Conservation (phyloP, 1,139 yeast species). For the Petasospora rhodanensis region DNA sequence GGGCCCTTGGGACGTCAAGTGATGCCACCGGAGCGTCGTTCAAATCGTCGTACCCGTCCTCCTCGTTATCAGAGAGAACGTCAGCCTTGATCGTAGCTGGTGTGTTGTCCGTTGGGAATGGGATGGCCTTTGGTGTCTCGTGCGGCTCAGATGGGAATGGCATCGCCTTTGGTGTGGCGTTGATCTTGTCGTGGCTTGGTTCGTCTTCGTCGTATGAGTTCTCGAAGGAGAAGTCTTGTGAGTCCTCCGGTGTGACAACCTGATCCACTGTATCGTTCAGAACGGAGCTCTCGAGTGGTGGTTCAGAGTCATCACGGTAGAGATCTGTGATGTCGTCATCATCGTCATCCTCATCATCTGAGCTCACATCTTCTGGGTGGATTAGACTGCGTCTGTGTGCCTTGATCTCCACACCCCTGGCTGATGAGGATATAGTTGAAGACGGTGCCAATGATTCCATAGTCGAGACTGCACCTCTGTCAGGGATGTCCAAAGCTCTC, state of each 20-base stretch:
- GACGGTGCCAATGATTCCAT: too few species aligned
- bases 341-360: slow-evolving; percentile 3
- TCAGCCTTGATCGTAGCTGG: slow-evolving; percentile 16
- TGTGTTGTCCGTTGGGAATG: too few species aligned
- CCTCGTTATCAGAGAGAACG: slow-evolving; percentile 18
- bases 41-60: slow-evolving; percentile 17
- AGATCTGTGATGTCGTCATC: slow-evolving; percentile 22
- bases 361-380: slow-evolving; percentile 10
- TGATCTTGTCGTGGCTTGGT: slow-evolving; percentile 10
- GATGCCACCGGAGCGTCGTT: slow-evolving; percentile 3
- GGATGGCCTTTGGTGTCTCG: too few species aligned
- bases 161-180: slow-evolving; percentile 8
- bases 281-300: slow-evolving; percentile 5
- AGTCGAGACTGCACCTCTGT: too few species aligned
- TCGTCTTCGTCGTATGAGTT: slow-evolving; percentile 13
- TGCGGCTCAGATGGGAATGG: too few species aligned
- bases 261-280: not conserved
- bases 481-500: slow-evolving; percentile 7
- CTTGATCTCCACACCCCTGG: slow-evolving; percentile 19
- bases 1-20: slow-evolving; percentile 4
- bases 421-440: too few species aligned
- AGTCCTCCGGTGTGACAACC: slow-evolving; percentile 1
- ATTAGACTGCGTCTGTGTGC: slow-evolving; percentile 18
- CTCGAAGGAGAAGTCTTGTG: slow-evolving; percentile 21
- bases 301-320: slow-evolving; percentile 13